A percentile compares a stretch with the other conserved stretches of the same genome.
These are phyloP conservation scores for Citrullus colocynthis DNA, from an alignment of 306 rosid genomes.

Conservation along the genomic window DNA sequence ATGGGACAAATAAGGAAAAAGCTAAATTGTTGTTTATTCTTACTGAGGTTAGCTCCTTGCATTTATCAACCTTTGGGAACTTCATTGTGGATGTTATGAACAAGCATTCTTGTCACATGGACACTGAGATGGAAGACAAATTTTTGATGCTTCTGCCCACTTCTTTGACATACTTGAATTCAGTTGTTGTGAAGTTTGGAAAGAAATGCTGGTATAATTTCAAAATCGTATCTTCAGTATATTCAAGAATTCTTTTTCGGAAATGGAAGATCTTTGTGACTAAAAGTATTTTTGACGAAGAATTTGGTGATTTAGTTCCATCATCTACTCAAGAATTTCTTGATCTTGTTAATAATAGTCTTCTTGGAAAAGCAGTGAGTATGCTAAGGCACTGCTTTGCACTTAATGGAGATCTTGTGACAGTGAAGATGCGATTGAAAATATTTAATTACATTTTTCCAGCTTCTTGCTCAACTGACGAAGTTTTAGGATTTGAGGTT, in stretches of 20 bases:
- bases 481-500: slow-evolving; percentile 46
- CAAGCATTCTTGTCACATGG: slow-evolving; percentile 21
- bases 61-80: slow-evolving; percentile 63
- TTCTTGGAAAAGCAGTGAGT: slow-evolving; percentile 60
- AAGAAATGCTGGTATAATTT: slow-evolving; percentile 21
- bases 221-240: slow-evolving; percentile 28
- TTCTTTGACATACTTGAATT: slow-evolving; percentile 47
- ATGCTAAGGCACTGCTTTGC: slow-evolving; percentile 55
- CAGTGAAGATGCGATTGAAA: slow-evolving; percentile 41
- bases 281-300: slow-evolving; percentile 50
- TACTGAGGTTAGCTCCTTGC: slow-evolving; percentile 54
- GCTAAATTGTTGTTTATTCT: slow-evolving; percentile 60
- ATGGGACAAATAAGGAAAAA: slow-evolving; percentile 29
- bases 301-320: slow-evolving; percentile 44
- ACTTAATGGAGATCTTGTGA: slow-evolving; percentile 34
- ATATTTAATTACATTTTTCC: slow-evolving; percentile 46
- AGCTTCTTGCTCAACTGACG: slow-evolving; percentile 23
- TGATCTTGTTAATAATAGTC: slow-evolving; percentile 40
- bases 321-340: slow-evolving; percentile 48
- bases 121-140: slow-evolving; percentile 21
- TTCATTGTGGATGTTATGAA: slow-evolving; percentile 31
- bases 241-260: slow-evolving; percentile 48
- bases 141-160: slow-evolving; percentile 61
- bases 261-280: slow-evolving; percentile 58
- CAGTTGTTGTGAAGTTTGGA: slow-evolving; percentile 33